Conservation (phyloP, 805 yeast genomes). For the Spencermartinsiella europaea region DNA sequence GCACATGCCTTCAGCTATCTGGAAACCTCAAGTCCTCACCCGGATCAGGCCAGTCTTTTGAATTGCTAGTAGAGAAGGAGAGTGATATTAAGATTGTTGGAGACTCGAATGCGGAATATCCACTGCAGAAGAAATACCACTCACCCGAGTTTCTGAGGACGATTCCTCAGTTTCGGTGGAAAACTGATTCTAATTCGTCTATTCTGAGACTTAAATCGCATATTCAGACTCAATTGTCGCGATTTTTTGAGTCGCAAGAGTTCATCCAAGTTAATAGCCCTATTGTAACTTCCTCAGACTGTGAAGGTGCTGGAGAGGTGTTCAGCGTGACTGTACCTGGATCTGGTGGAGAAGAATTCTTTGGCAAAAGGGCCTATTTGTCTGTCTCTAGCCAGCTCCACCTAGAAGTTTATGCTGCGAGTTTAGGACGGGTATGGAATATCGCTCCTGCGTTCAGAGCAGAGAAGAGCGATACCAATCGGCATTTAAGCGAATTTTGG, state of each 20-base stretch:
- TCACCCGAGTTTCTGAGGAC: slow-evolving; percentile 61
- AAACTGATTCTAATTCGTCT: slow-evolving; percentile 60
- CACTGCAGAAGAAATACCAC: slow-evolving; percentile 77
- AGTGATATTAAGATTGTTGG: slow-evolving; percentile 50
- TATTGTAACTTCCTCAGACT: slow-evolving; percentile 78
- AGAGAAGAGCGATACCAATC: slow-evolving; percentile 81
- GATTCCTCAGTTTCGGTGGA: slow-evolving; percentile 73
- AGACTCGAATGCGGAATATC: slow-evolving; percentile 56
- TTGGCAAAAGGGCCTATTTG: slow-evolving; percentile 50
- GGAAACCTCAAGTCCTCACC: slow-evolving; percentile 45
- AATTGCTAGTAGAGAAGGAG: slow-evolving; percentile 36
- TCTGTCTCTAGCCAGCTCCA: slow-evolving; percentile 94
- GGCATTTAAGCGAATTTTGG: slow-evolving; percentile 95
- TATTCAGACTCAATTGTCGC: slow-evolving; percentile 48
- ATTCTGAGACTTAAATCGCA: slow-evolving; percentile 68
- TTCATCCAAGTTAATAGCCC: slow-evolving; percentile 84
- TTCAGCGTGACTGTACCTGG: slow-evolving; percentile 51
- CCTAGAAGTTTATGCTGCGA: slow-evolving; percentile 70
- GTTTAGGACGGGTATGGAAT: slow-evolving; percentile 80
- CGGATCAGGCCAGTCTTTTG: slow-evolving; percentile 50
- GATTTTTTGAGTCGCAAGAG: slow-evolving; percentile 48
- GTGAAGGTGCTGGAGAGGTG: slow-evolving; percentile 97
- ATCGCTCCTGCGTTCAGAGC: slow-evolving; percentile 91
- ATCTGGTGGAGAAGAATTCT: slow-evolving; percentile 36
- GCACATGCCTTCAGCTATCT: slow-evolving; percentile 40